Percentiles rank a stretch among this genome's conserved stretches.
Conservation (phyloP, 768 basidiomycete species). For the Lentinus tigrinus region DNA sequence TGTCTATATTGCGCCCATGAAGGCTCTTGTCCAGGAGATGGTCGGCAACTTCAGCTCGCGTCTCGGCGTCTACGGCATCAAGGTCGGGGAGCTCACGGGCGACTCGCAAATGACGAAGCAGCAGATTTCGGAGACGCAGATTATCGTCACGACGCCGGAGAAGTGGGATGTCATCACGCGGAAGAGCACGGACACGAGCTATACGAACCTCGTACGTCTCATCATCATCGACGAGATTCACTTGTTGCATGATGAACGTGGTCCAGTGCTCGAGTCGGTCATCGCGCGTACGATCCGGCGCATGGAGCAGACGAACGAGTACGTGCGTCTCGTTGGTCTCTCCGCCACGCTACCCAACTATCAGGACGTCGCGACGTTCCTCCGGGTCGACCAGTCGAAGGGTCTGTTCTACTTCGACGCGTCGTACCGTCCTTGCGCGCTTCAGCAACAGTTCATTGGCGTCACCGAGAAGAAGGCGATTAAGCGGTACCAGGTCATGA, state of each 20-base stretch:
- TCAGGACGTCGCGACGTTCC: constrained; percentile 95
- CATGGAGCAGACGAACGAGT: constrained; percentile 93
- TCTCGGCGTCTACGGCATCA: constrained; percentile 69
- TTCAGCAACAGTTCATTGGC: constrained; percentile 96
- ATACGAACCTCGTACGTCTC: constrained; percentile 93
- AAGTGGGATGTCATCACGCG: constrained; percentile 99
- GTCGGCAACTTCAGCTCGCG: constrained; percentile 90
- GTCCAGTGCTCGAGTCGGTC: constrained; percentile 92
- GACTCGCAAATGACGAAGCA: constrained; percentile 98
- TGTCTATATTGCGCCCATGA: constrained; percentile 98
- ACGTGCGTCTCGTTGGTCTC: constrained; percentile 91
- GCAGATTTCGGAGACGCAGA: constrained; percentile 94
- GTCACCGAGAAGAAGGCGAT: constrained; percentile 99
- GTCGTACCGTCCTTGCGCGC: constrained; percentile 87
- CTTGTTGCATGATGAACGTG: constrained; percentile 94
- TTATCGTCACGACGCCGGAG: constrained; percentile 98
- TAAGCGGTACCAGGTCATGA: constrained; percentile 96
- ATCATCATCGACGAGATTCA: constrained; percentile 99
- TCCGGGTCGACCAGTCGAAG: constrained; percentile 88
- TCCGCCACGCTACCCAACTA: constrained; percentile 99
- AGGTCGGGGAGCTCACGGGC: constrained; percentile 93
- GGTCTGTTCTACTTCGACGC: constrained; percentile 98
- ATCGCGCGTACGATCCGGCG: constrained; percentile 86
- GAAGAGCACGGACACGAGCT: constrained; percentile 94
- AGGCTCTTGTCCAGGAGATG: constrained; percentile 98